Evolutionary conservation across 768 basidiomycete species (phyloP), one percentile per base, ranked within the genome.

Genomic region (Mycena vitilis): DNA sequence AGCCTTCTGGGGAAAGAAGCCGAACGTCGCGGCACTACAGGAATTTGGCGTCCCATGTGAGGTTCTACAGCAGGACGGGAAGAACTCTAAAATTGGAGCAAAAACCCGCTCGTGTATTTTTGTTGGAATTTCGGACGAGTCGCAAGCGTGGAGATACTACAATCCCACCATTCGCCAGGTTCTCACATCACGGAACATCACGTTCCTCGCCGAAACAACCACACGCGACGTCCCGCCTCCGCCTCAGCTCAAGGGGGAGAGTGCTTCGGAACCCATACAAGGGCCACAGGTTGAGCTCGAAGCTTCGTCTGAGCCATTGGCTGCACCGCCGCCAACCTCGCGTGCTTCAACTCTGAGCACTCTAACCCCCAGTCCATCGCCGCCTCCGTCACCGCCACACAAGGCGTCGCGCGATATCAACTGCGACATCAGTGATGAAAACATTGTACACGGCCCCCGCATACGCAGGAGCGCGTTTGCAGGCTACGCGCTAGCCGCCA

Each of bases 161-260:
- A 40, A 40, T 8, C 54, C 67, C 22, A 42, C 30, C 16, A 58
- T 63, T 2, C 60, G 68, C 23, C 52, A 49, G n/a, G 65, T 74
- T 12, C 64, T 63, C n/a, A 72, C 67, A 12, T 71, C 73, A 9
- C 61, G 71, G 18, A 71, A 74, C 54, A 65, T 71, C 62, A 61
- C n/a, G 72, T 74, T 45, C 22, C 38, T 25, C 30, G 5, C 2
- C 30, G 40, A 52, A 11, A 45, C 54, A 12, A n/a, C 48, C 4
- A 22, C 53, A 4, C 15, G 53, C 20, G 25, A 23, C 25, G 12
- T 47, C 3, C 10, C 51, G 7, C 34, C 59, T 67, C 45, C 55
- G 67, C 59, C 67, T 60, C 59, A 42, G 40, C 40, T 40, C 40
- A 40, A 40, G 40, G 40, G 40, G 40, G 40, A 40, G 40, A 40